Conservation (phyloP, 345 rosid species). For the Eucalyptus regnans region DNA sequence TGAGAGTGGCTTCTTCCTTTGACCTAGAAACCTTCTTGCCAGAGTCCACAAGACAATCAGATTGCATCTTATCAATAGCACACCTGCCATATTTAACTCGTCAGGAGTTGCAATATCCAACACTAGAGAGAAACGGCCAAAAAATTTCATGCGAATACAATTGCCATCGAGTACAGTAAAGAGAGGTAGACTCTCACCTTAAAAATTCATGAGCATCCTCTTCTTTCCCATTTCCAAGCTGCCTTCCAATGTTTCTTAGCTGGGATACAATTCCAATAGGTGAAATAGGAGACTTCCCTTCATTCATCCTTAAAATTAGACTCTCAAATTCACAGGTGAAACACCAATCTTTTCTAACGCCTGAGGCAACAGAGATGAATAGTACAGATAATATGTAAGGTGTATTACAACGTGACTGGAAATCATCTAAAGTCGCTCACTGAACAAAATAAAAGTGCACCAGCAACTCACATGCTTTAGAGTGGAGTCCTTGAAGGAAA, state of each 20-base stretch:
- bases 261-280: slow-evolving; percentile 68
- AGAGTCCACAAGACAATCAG: slow-evolving; percentile 34
- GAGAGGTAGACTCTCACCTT: slow-evolving; percentile 32
- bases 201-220: slow-evolving; percentile 99
- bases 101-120: neutral
- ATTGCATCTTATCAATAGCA: slow-evolving; percentile 41
- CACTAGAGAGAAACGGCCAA: neutral
- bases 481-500: slow-evolving; percentile 77
- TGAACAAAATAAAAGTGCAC: neutral
- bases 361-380: slow-evolving; percentile 23
- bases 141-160: neutral
- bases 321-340: slow-evolving; percentile 85
- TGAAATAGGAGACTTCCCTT: slow-evolving; percentile 60
- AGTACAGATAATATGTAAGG: neutral
- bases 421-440: neutral
- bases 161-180: neutral
- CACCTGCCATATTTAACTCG: slow-evolving; percentile 13
- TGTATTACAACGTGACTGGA: neutral
- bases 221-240: slow-evolving; percentile 77
- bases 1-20: slow-evolving; percentile 25
- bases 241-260: slow-evolving; percentile 62
- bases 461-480: slow-evolving; percentile 58
- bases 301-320: slow-evolving; percentile 60
- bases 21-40: slow-evolving; percentile 9
- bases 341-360: slow-evolving; percentile 68